Base-by-base conservation (phyloP, 1,284 basidiomycete species). In the Fistulinella cinereoalba region DNA sequence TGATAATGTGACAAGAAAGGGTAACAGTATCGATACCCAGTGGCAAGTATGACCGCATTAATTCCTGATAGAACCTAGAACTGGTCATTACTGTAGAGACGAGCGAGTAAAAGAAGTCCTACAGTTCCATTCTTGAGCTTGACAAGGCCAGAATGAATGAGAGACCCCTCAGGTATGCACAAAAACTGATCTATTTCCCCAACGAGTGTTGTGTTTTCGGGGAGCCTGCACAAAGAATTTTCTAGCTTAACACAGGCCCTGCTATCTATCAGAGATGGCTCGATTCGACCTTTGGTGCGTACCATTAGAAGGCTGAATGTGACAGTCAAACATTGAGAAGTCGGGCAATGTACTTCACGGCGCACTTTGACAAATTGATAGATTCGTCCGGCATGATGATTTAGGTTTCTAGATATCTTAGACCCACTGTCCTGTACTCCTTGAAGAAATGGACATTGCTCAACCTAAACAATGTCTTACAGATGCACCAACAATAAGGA, bases 401-500 rank as follows among this genome's bases (percentile, higher is more conserved):
- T 59, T 19, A 56, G 5, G 9, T 56, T 53, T 15, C 44, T 58
- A 3, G 54, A 50, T 47, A 56, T 54, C 21, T 51, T 44, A 15
- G 34, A 21, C 6, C 55, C 56, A 25, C 51, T 56, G 1, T 3
- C 6, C 55, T 56, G 19, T 18, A 1, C 8, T 6, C 13, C 18
- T n/a, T 11, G 6, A 8, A 0, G 13, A 21, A 22, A 28, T 7
- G 1, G 21, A 32, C 25, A 27, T 7, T 27, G 6, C 25, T 1
- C 1, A 18, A 15, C 8, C 0, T 3, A 21, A 2, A 8, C 1
- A 13, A 8, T 11, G 19, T 1, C 46, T 5, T 44, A 57, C 57
- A 7, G 54, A 37, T 37, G 71, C 71, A 15, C 77, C 76, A 24
- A 79, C 63, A 37, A 79, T 62, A 4, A 79, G 64, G 0, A 79